phyloP scores from a whole-genome alignment of 768 basidiomycete species.

The Bullera alba region DNA sequence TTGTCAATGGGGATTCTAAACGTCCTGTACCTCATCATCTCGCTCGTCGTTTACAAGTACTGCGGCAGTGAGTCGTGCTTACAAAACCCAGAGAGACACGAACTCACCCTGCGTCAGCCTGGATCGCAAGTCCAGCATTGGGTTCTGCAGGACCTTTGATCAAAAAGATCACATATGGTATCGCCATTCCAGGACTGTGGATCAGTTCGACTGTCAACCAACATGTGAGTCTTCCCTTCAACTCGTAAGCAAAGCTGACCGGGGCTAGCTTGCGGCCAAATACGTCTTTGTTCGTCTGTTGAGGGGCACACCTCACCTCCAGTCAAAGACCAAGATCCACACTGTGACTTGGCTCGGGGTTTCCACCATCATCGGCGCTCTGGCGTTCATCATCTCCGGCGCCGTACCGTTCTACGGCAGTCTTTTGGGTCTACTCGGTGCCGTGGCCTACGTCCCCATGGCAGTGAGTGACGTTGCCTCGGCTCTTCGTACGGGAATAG shows the following conservation, averaged over 20 bases:
- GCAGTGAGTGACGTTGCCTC: conserved; percentile 2
- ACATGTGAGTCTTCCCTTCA: conserved; percentile 4
- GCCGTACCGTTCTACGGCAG: too few species aligned
- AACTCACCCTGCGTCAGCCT: conserved; percentile 1
- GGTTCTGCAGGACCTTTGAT: conserved; percentile 32
- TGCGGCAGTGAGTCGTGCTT: too few species aligned
- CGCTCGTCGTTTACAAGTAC: conserved; percentile 3
- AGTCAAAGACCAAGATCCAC: conserved; percentile 5
- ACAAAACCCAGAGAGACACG: background rate
- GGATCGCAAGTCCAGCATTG: conserved; percentile 26
- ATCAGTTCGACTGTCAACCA: conserved; percentile 10
- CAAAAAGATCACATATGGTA: conserved; percentile 34
- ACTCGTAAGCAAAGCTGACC: background rate
- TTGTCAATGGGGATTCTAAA: conserved; percentile 15
- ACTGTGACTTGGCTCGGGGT: conserved; percentile 11
- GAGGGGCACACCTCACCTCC: conserved; percentile 13
- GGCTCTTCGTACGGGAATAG: too few species aligned
- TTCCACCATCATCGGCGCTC: conserved; percentile 6
- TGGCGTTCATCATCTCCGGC: conserved; percentile 17
- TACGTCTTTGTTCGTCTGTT: conserved; percentile 20
- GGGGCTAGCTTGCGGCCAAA: conserved; percentile 6
- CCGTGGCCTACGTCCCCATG: conserved; percentile 14
- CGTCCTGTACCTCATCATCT: conserved; percentile 13
- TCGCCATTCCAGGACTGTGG: conserved; percentile 33
- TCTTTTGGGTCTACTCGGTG: conserved; percentile 24